These are phyloP conservation scores for Monosporozyma siamensis DNA, from an alignment of 805 yeast species.

Conservation along the genomic window DNA sequence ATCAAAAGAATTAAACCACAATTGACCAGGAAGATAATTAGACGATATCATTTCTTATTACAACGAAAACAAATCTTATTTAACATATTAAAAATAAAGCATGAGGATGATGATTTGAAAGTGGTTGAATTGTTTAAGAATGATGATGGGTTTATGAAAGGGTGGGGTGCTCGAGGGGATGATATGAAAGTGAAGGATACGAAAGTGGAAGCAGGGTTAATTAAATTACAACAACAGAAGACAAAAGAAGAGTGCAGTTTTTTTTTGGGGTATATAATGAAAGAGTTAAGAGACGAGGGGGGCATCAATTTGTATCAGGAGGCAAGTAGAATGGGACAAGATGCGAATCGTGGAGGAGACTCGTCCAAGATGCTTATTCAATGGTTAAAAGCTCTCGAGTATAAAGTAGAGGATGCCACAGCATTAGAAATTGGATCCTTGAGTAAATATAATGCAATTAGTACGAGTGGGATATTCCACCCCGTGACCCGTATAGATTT, in stretches of 20 bases:
- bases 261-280: constrained; percentile 46
- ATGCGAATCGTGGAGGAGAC: constrained; percentile 74
- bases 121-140: neutral
- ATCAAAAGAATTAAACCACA: constrained; percentile 54
- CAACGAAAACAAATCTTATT: constrained; percentile 43
- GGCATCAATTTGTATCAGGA: constrained; percentile 73
- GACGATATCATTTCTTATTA: constrained; percentile 65
- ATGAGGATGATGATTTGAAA: neutral
- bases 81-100: constrained; percentile 19
- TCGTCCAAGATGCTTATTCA: constrained; percentile 73
- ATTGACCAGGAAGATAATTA: constrained; percentile 63
- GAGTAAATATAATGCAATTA: constrained; percentile 56
- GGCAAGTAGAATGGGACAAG: constrained; percentile 84
- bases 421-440: constrained; percentile 84
- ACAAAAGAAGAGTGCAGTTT: constrained; percentile 13
- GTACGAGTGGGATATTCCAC: constrained; percentile 46
- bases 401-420: constrained; percentile 4
- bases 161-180: constrained; percentile 4
- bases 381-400: constrained; percentile 43
- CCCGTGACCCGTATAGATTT: constrained; percentile 62
- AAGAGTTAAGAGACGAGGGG: constrained; percentile 55
- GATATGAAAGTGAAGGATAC: neutral
- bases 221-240: constrained; percentile 4
- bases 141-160: neutral
- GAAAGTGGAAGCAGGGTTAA: constrained; percentile 10